Base-by-base conservation (phyloP, 768 basidiomycete species). In the Boletus patriciae region DNA sequence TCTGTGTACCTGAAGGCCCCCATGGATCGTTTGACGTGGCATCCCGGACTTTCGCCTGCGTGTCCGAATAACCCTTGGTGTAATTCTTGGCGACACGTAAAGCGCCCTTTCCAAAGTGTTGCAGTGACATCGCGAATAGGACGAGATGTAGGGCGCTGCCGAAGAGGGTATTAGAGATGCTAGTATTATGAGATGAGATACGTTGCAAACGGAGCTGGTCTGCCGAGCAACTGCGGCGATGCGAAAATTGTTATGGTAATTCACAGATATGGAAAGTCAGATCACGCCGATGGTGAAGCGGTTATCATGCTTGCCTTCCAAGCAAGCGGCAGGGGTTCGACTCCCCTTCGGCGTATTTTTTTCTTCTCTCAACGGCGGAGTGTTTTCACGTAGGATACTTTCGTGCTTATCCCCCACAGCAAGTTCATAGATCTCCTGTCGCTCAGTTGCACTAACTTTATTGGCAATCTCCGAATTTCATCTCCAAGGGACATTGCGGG, bases 1-100 rank as follows among this genome's bases (percentile, higher is more conserved):
- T 98, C 79, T 96, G 95, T 1, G 93, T 92, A 6, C 96, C 95
- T 9, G 90, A 91, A 6, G 96, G 96, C 0, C 96, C 96, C 94
- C 94, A 97, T 11, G 96, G 92, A 71, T 98, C 96, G 76, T 98
- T 98, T 23, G 92, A 94, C 18, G 94, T 98, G 38, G 94, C 92
- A 78, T 96, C 94, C 58, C 95, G 85, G 58, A 98, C 92, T 74
- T 98, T 98, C 42, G 91, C 86, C 75, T 98, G 93, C 0, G 88
- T 87, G 58, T 98, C 95, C 42, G 94, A 95, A 75, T 98, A 99
- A 38, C 91, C 90, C 65, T 92, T 94, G 53, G 94, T 97, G 71
- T 95, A 95, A 70, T 95, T 96, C 76, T 96, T 97, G 46, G 92
- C 90, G 36, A 92, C 89, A 50, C 94, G 84, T 46, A 94, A 80